Base-by-base conservation (phyloP, 2,329 filamentous ascomycete genomes). In the Exophiala aquamarina region DNA sequence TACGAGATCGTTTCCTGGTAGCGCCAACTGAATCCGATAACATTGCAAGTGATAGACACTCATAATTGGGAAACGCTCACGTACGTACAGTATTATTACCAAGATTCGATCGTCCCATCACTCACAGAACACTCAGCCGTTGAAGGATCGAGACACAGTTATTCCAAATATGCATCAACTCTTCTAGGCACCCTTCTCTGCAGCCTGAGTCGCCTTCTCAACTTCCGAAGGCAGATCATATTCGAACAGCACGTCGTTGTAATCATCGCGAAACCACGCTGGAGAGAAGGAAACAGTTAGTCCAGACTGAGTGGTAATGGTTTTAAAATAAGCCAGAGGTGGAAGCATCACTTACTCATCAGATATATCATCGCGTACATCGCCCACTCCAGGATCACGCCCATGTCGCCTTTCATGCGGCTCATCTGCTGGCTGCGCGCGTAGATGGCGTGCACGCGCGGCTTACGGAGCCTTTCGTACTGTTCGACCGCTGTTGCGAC, bases 341-440 rank as follows among this genome's bases (percentile, higher is more conserved):
- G 9, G 15, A 26, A 11, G 15, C 13, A 19, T n/a, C 48, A 56
- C 62, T 55, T 54, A 63, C 66, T 64, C 18, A 66, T 55, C 3
- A 70, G 43, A 57, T 65, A 70, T 40, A 72, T 59, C 5, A 61
- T 41, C 26, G 56, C 49, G 41, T 72, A 71, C 64, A 71, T 68
- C 9, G 62, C 15, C 46, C 59, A 68, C 48, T 72, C 70, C 46
- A 63, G 48, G 1, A 70, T 14, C 0, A 64, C 8, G 3, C 55
- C 51, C 61, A 69, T 63, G 26, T 65, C 50, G 32, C 59, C 55
- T 49, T 72, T 72, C 11, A 49, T 59, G 14, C 57, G 57, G 41
- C 71, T 65, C 49, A 61, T 65, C 13, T 56, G 46, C 53, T 60
- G 61, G 3, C 65, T 64, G 15, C 59, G 53, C 1, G 63, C 55